These are phyloP conservation scores for Stachybotrys elegans DNA, from an alignment of 2,329 filamentous ascomycete genomes.

Conservation along the genomic window DNA sequence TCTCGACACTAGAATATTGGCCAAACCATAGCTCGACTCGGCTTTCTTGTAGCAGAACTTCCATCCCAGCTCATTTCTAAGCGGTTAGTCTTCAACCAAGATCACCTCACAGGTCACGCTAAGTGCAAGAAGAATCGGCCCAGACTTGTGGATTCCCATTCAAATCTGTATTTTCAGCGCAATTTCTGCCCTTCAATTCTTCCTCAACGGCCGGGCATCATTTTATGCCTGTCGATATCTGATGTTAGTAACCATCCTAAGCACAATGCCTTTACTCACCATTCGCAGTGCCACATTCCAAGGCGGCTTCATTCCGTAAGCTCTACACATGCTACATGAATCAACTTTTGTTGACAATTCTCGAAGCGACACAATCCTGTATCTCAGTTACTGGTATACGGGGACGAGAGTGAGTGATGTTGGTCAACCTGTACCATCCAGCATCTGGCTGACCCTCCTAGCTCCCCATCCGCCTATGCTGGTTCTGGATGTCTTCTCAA, in stretches of 20 bases:
- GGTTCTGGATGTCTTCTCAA: constrained; percentile 52
- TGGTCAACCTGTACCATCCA: not conserved
- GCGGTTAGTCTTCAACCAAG: constrained; percentile 17
- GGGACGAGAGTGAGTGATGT: constrained; percentile 35
- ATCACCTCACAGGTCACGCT: constrained; percentile 5
- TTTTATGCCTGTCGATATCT: constrained; percentile 26
- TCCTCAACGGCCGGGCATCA: constrained; percentile 23
- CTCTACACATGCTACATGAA: constrained; percentile 10
- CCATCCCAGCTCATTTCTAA: constrained; percentile 49
- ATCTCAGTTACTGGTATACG: constrained; percentile 68
- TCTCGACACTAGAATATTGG: constrained; percentile 25
- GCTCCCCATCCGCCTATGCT: constrained; percentile 59
- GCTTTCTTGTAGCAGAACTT: constrained; percentile 46
- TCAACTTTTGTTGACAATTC: constrained; percentile 6
- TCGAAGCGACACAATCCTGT: constrained; percentile 44
- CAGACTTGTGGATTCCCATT: constrained; percentile 45
- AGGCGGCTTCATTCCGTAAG: constrained; percentile 56
- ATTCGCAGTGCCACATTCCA: constrained; percentile 30
- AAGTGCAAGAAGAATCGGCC: constrained; percentile 26
- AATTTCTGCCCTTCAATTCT: constrained; percentile 26
- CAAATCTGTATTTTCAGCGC: constrained; percentile 32
- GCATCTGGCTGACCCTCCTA: constrained; percentile 22
- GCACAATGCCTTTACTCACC: not conserved
- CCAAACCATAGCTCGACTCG: constrained; percentile 26
- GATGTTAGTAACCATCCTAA: constrained; percentile 14